Evolutionary conservation across 2,329 filamentous ascomycete species (phyloP).

Genomic region (Clarireedia monteithiana): DNA sequence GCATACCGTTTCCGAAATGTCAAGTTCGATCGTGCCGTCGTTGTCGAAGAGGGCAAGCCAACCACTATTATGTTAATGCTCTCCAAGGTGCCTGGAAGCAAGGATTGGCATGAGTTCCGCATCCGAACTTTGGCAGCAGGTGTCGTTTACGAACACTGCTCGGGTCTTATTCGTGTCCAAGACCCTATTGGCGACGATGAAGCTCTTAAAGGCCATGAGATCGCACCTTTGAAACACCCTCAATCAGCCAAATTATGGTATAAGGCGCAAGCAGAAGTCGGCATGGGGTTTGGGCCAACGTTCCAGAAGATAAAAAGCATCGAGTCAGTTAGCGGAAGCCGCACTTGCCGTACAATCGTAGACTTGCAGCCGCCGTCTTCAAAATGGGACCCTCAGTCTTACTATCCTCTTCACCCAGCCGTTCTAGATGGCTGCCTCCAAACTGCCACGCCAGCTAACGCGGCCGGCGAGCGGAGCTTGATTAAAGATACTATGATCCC

Average conservation of each 20-base stretch:
- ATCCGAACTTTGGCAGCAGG: not conserved
- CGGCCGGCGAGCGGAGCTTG: conserved; percentile 13
- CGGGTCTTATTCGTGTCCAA: not conserved
- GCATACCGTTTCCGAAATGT: conserved; percentile 4
- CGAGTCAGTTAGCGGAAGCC: not conserved
- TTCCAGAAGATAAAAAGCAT: not conserved
- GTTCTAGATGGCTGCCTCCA: conserved; percentile 28
- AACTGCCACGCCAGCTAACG: conserved; percentile 18
- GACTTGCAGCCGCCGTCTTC: not conserved
- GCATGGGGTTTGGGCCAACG: not conserved
- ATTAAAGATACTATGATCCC: conserved; percentile 16
- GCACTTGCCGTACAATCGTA: not conserved
- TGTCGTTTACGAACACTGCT: not conserved
- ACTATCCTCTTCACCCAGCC: conserved; percentile 29
- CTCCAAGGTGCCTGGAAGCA: not conserved
- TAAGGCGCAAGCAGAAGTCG: not conserved
- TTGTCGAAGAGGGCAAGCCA: not conserved
- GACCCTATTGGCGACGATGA: not conserved
- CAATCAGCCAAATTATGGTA: not conserved
- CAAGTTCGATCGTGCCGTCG: conserved; percentile 8
- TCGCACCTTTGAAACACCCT: conserved; percentile 1
- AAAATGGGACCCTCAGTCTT: conserved; percentile 21
- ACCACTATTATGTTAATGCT: not conserved
- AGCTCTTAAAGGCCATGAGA: not conserved
- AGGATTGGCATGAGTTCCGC: conserved; percentile 1